Base-by-base conservation (phyloP, 1,139 yeast genomes). In the Yamadazyma dendronema region DNA sequence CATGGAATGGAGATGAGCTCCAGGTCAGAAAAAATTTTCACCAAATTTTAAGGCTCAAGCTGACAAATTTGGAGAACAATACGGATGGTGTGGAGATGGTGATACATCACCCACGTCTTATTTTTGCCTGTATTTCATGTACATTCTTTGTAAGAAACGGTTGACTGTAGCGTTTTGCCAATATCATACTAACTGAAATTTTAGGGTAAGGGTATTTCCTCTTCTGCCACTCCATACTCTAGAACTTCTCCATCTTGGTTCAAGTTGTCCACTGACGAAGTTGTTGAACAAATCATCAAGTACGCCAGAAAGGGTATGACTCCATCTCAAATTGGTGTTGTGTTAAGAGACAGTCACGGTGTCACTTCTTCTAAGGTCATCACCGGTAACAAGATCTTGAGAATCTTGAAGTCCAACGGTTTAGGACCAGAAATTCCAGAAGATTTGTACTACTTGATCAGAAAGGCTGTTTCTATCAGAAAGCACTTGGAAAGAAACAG, bases 401-500 rank as follows among this genome's bases (percentile, higher is more conserved):
- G 99, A 85, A 89, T 92, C 80, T 84, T 92, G 74, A 94, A 90
- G 79, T 85, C 97, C 54, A 88, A 89, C 81, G 99, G 98, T 86
- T 84, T 94, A 70, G 98, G 97, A 67, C 97, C 99, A 74, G 98
- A 92, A 78, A 85, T 92, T 66, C 99, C 99, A 77, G 99, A 92
- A 83, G 99, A 92, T 73, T 86, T 92, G 68, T 92, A 92, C 94
- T 90, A 77, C 78, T 86, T 92, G 77, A 94, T 92, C 71, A 92
- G 92, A 90, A 92, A 92, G 84, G 99, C 99, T 72, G 97, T 92
- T 65, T 69, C 97, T 59, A 96, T 94, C 74, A 90, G 99, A 88
- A 94, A 94, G 87, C 99, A 92, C 79, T 86, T 92, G 73, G 99
- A 94, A 81, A 88, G 95, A 79, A 92, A 92, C 97, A 89, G 99